phyloP scores from a whole-genome alignment of 176 grass and related monocot species.

The Carex littledalei region DNA sequence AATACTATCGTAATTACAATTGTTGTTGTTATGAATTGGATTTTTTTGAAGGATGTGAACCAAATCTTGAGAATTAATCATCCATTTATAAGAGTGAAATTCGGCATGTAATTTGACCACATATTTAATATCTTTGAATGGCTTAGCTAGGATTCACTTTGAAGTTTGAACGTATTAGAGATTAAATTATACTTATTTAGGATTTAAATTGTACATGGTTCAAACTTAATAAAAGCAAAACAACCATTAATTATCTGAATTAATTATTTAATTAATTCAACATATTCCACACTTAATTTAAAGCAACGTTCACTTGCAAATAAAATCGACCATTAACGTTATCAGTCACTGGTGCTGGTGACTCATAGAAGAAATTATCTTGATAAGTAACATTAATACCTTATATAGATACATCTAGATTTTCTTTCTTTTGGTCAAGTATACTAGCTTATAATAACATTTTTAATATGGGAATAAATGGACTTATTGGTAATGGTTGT shows the following conservation, averaged over 20 bases:
- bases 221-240: background rate
- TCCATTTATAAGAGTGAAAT: background rate
- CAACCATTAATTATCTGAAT: background rate
- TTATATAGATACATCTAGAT: no score
- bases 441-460: no score
- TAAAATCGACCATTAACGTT: no score
- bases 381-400: no score
- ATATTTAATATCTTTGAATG: background rate
- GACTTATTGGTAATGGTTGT: no score
- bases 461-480: no score
- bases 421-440: no score
- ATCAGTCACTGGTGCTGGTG: no score
- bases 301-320: background rate
- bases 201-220: background rate
- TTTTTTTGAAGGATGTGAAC: background rate
- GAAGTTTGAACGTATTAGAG: background rate
- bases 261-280: background rate
- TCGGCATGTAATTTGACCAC: background rate
- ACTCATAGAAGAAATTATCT: no score
- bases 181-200: background rate
- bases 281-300: background rate
- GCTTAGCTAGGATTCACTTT: background rate
- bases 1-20: background rate
- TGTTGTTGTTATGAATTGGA: background rate
- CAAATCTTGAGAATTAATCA: background rate